Evolutionary conservation across 345 rosid species (phyloP), one percentile per base, ranked within the genome.

Genomic region (Passiflora organensis): DNA sequence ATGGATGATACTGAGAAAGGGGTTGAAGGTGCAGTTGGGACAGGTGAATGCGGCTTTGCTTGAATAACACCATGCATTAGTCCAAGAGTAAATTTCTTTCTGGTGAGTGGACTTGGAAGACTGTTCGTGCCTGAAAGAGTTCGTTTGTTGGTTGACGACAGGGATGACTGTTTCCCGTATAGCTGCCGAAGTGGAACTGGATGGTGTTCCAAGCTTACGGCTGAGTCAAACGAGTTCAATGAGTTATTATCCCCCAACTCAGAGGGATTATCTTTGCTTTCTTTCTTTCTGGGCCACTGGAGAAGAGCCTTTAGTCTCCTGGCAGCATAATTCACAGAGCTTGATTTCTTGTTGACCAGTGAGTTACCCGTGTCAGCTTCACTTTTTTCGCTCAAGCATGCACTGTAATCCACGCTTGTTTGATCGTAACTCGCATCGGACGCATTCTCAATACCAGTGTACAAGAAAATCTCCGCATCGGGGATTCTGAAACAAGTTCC

Each of bases 381-480:
- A 55, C 78, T 66, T 41, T 47, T 53, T 45, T 80, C 84, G 39
- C 93, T 80, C 53, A 63, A 56, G 67, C 79, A 77, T 13, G 70
- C 43, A 44, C 76, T 71, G 32, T 67, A 72, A 52, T 66, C 83
- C 21, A 63, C 58, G 21, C 79, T 73, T 23, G 52, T 67, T 3
- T 63, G 60, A 65, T 82, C 76, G 23, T 58, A 54, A 42, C 55
- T 65, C 12, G 53, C 64, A 38, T 70, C 74, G 0, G 64, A 62
- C 6, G 62, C 59, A 53, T 53, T 70, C 52, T 72, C 82, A 13
- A 74, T 62, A 0, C 84, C 91, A 0, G 89, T 64, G 43, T 80
- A 84, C 52, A 88, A 71, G 54, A 86, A 83, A 16, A 93, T 89
- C 76, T 89, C 99, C 4, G 95, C 82, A 67, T 93, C 99, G 5